A percentile compares a stretch with the other conserved stretches of the same genome.
These are phyloP conservation scores for Rhizophora apiculata DNA, from an alignment of 345 rosid genomes.

Conservation along the genomic window DNA sequence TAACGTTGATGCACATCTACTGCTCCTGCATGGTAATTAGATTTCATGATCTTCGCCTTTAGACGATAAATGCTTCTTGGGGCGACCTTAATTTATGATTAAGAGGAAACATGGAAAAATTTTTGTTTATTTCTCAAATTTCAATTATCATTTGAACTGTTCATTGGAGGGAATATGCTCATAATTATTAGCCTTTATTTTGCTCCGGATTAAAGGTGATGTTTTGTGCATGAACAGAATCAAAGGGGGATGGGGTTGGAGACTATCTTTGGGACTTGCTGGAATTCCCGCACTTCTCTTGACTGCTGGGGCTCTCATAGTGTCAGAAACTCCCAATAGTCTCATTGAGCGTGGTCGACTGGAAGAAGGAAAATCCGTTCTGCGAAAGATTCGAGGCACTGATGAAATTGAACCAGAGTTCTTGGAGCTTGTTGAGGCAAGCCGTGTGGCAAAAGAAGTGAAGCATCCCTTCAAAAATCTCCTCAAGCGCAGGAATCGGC, in stretches of 20 bases:
- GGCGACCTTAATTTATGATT: no score
- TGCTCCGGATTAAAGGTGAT: background rate
- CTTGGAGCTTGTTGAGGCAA: constrained; percentile 84
- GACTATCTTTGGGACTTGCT: constrained; percentile 80
- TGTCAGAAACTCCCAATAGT: constrained; percentile 86
- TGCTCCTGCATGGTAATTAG: no score
- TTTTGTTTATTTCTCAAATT: no score
- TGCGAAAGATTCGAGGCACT: constrained; percentile 71
- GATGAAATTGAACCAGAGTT: constrained; percentile 82
- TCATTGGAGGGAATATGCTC: no score
- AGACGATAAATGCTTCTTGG: no score
- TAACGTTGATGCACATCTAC: no score
- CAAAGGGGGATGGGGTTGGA: constrained; percentile 90
- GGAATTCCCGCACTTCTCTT: constrained; percentile 81
- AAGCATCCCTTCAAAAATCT: constrained; percentile 91
- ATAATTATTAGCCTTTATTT: background rate
- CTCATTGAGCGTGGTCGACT: constrained; percentile 79
- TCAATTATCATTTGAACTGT: no score
- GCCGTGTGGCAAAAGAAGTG: constrained; percentile 75
- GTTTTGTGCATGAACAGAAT: constrained; percentile 45
- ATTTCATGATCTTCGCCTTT: no score
- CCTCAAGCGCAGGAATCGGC: constrained; percentile 63
- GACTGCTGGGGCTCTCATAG: constrained; percentile 72
- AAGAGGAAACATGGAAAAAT: no score
- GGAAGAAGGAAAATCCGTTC: constrained; percentile 86